Percentiles rank a stretch among this genome's conserved stretches.
These are phyloP conservation scores for Ustilago curta DNA, from an alignment of 1,284 basidiomycete genomes.

Conservation along the genomic window DNA sequence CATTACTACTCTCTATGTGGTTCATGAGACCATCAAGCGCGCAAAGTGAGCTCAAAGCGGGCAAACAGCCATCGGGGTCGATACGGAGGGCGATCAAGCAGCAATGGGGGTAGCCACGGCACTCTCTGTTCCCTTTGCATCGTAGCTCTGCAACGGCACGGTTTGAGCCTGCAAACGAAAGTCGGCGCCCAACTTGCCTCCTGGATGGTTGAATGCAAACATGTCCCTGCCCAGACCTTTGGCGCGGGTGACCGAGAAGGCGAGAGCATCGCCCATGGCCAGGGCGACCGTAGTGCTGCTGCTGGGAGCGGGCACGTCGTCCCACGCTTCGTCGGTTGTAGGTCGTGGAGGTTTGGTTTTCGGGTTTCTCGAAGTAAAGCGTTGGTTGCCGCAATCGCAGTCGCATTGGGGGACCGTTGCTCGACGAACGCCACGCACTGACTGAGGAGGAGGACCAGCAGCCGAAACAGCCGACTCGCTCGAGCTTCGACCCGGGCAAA, in stretches of 20 bases:
- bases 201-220: conserved; percentile 69
- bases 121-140: conserved; percentile 21
- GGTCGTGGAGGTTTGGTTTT: conserved; percentile 18
- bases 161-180: conserved; percentile 39
- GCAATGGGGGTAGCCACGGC: conserved; percentile 39
- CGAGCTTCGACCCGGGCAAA: neutral
- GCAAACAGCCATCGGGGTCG: too few relatives aligned
- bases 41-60: too few relatives aligned
- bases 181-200: conserved; percentile 66
- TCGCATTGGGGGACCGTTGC: conserved; percentile 9
- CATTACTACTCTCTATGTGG: too few relatives aligned
- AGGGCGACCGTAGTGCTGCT: conserved; percentile 69
- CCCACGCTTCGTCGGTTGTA: conserved; percentile 52
- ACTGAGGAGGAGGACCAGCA: neutral
- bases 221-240: conserved; percentile 49
- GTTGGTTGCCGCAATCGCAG: conserved; percentile 21
- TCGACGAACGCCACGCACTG: conserved; percentile 7
- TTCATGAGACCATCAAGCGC: too few relatives aligned
- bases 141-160: conserved; percentile 23
- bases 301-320: conserved; percentile 68
- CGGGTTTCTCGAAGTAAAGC: neutral
- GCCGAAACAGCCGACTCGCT: conserved; percentile 4
- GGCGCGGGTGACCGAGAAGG: conserved; percentile 60
- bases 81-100: conserved; percentile 9
- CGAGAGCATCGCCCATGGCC: conserved; percentile 70